Conservation (phyloP, 2,329 filamentous ascomycete species). For the Neopestalotiopsis clavispora region DNA sequence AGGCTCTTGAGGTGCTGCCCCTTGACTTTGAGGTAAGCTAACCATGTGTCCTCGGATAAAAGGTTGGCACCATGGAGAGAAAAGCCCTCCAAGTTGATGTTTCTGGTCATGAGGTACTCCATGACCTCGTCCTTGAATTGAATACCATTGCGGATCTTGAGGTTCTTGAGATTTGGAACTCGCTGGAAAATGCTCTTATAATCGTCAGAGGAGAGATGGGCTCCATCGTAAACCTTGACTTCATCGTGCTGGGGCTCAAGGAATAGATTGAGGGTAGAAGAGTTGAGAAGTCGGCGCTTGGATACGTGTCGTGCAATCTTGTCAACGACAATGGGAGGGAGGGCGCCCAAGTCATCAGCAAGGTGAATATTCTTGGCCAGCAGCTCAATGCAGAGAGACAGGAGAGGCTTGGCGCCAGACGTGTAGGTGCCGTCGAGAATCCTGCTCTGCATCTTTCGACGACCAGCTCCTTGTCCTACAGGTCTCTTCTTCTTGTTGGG, state of each 20-base stretch:
- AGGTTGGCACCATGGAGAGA: conserved; percentile 87
- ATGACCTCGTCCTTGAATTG: conserved; percentile 89
- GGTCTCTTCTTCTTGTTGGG: conserved; percentile 60
- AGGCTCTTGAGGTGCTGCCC: conserved; percentile 70
- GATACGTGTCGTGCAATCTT: conserved; percentile 64
- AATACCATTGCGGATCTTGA: conserved; percentile 84
- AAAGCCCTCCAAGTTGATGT: conserved; percentile 71
- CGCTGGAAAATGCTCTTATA: conserved; percentile 81
- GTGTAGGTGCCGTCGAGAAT: conserved; percentile 76
- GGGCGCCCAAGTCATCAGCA: conserved; percentile 65
- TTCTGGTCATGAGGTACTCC: conserved; percentile 77
- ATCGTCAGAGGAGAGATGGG: conserved; percentile 74
- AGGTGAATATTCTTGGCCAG: conserved; percentile 66
- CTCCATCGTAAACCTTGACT: conserved; percentile 62
- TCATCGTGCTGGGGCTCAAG: conserved; percentile 55
- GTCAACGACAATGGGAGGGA: conserved; percentile 61
- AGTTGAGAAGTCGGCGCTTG: conserved; percentile 61
- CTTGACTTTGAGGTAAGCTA: conserved; percentile 67
- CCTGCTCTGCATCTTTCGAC: conserved; percentile 81
- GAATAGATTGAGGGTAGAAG: conserved; percentile 62
- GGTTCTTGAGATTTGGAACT: conserved; percentile 68
- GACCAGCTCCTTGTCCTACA: conserved; percentile 56
- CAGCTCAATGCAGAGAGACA: conserved; percentile 67
- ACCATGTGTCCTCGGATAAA: conserved; percentile 78
- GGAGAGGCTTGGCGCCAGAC: conserved; percentile 71